Base-by-base conservation (phyloP, 257 asterid genomes). In the Capsicum baccatum region DNA sequence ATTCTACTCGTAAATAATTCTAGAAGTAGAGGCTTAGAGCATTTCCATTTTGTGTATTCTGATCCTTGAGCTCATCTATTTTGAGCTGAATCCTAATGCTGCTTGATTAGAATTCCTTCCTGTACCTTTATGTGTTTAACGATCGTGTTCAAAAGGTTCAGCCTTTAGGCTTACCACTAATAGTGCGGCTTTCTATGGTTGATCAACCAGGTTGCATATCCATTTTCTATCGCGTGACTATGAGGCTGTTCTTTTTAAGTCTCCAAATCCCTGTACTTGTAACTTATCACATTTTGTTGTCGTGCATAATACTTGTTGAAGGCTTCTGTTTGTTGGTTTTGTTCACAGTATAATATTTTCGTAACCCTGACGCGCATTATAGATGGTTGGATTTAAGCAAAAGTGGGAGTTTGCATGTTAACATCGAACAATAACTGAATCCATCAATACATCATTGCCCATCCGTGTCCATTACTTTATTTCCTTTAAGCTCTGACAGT, bases 331-430 rank as follows among this genome's bases (percentile, higher is more conserved):
- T 15, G 39, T 78, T 21, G 44, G 81, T 50, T 54, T 3, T 14
- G 4, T 54, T 54, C 64, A 78, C 21, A 1, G 82, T 78, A 15
- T 0, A 0, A 4, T 33, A 52, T 78, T 33, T 54, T 0, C 48
- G 54, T 1, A 8, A 78, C 15, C 50, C 33, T 78, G 82, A 54
- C 9, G 0, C 64, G 0, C 14, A 13, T 19, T 4, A 26, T 33
- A 2, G 50, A 78, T 33, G 50, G 66, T 78, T 54, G 16, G 33
- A 78, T 78, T 74, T 78, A 54, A 78, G 82, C 48, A 74, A 54
- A 78, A 2, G 8, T 14, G 14, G 9, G 33, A 78, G 66, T 55
- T 76, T 33, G 33, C 66, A 54, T 78, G 14, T 15, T 33, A 78
- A 8, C 50, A 33, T 54, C 82, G 64, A 33, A 8, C 50, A 26